These are phyloP conservation scores for Acanthamoeba polyphaga DNA, from an alignment of 208 protist species.

Conservation along the genomic window DNA sequence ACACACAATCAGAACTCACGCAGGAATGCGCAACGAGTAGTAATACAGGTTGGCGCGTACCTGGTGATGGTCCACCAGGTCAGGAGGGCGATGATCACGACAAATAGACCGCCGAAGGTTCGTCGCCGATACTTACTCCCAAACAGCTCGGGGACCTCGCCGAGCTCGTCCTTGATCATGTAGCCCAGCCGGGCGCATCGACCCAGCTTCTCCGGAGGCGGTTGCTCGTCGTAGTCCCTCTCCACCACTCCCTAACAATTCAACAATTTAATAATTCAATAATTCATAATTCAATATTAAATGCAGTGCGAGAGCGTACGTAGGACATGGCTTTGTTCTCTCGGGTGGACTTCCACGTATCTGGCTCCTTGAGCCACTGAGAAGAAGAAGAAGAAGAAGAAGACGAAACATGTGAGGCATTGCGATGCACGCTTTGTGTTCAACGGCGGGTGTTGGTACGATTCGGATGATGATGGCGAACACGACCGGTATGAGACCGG, in stretches of 20 bases:
- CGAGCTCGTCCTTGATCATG: slow-evolving; percentile 35
- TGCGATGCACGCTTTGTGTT: not conserved
- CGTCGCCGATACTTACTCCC: slow-evolving; percentile 12
- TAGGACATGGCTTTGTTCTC: not conserved
- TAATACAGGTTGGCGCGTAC: not conserved
- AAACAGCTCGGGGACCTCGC: slow-evolving; percentile 57
- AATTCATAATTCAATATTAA: not conserved
- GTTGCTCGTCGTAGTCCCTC: slow-evolving; percentile 36
- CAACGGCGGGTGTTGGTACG: not conserved
- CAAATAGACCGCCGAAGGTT: slow-evolving; percentile 17
- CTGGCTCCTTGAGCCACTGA: slow-evolving; percentile 72
- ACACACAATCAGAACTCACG: not conserved
- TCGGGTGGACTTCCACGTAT: not conserved
- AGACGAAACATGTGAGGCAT: not conserved
- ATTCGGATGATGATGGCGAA: slow-evolving; percentile 63
- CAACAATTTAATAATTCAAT: too few relatives aligned
- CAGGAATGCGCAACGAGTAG: not conserved
- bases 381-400: not conserved
- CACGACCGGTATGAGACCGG: slow-evolving; percentile 28
- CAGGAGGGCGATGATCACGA: slow-evolving; percentile 58
- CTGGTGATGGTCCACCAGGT: slow-evolving; percentile 68
- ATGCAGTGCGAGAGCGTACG: not conserved
- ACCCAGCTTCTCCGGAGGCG: not conserved
- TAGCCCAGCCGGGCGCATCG: not conserved
- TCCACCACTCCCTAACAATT: not conserved